Conservation (phyloP, 2,329 filamentous ascomycete species). For the Gnomoniopsis smithogilvyi region DNA sequence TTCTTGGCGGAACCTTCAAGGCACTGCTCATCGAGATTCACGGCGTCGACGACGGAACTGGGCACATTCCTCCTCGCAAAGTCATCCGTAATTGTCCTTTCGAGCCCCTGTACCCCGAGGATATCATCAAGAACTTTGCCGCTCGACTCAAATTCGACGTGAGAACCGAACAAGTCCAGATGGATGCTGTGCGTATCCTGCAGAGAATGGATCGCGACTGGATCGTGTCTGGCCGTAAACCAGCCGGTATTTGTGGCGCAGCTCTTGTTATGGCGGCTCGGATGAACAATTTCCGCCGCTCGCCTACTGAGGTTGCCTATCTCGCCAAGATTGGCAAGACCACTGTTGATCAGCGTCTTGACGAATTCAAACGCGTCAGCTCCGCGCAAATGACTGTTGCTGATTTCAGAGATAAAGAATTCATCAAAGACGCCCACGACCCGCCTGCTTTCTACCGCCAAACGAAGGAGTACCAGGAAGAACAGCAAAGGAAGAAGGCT, state of each 20-base stretch:
- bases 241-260: slow-evolving; percentile 90
- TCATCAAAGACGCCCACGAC: slow-evolving; percentile 66
- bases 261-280: slow-evolving; percentile 92
- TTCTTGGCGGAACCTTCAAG: slow-evolving; percentile 87
- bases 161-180: slow-evolving; percentile 77
- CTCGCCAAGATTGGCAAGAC: slow-evolving; percentile 94
- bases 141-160: slow-evolving; percentile 87
- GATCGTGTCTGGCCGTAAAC: slow-evolving; percentile 93
- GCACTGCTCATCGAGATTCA: slow-evolving; percentile 69
- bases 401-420: slow-evolving; percentile 48
- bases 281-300: slow-evolving; percentile 97
- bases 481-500: slow-evolving; percentile 43
- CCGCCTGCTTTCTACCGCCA: slow-evolving; percentile 79
- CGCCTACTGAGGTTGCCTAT: slow-evolving; percentile 92
- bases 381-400: slow-evolving; percentile 83
- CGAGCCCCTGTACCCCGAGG: slow-evolving; percentile 76
- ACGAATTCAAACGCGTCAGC: slow-evolving; percentile 87
- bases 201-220: slow-evolving; percentile 94
- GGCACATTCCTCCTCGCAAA: too few species aligned
- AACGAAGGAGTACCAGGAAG: slow-evolving; percentile 56
- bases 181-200: slow-evolving; percentile 83
- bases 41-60: slow-evolving; percentile 27
- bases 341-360: slow-evolving; percentile 85
- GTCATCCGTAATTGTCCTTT: slow-evolving; percentile 37
- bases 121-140: slow-evolving; percentile 88